phyloP scores from a whole-genome alignment of 768 basidiomycete genomes.

The Lactifluus rugatus region DNA sequence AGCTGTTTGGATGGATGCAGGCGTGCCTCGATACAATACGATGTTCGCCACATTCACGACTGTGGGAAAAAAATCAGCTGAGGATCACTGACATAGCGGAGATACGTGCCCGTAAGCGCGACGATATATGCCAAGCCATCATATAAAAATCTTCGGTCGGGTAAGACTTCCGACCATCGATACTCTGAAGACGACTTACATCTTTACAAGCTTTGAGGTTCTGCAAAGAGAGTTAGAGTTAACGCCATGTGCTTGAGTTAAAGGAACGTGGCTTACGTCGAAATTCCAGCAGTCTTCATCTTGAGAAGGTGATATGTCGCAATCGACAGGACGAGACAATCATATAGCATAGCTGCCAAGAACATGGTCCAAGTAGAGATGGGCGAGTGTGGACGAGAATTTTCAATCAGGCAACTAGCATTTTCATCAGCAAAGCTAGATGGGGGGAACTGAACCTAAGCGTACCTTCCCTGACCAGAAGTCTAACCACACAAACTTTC shows the following conservation, averaged over 20 bases:
- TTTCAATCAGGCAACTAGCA: too few species aligned
- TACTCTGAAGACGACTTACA: constrained; percentile 15
- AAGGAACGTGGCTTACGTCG: not conserved
- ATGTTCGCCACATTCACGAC: constrained; percentile 19
- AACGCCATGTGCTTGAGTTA: not conserved
- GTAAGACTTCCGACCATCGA: not conserved
- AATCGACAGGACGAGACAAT: not conserved
- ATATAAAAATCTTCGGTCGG: constrained; percentile 6
- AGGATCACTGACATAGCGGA: not conserved
- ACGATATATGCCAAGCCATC: not conserved
- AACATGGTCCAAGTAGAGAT: too few species aligned
- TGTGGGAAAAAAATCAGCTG: not conserved
- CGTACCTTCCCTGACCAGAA: not conserved
- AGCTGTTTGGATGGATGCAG: constrained; percentile 20
- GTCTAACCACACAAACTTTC: not conserved
- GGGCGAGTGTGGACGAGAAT: too few species aligned
- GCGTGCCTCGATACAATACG: constrained; percentile 22
- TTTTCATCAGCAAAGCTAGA: not conserved
- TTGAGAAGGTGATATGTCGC: not conserved
- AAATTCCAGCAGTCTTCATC: not conserved
- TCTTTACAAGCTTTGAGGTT: constrained; percentile 20
- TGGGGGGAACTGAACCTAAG: not conserved
- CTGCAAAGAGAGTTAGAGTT: not conserved
- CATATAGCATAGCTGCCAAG: not conserved
- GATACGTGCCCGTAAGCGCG: not conserved